Percentiles rank a stretch among this genome's conserved stretches.
phyloP scores from a whole-genome alignment of 2,329 filamentous ascomycete species.

The Hypoxylon sp. region DNA sequence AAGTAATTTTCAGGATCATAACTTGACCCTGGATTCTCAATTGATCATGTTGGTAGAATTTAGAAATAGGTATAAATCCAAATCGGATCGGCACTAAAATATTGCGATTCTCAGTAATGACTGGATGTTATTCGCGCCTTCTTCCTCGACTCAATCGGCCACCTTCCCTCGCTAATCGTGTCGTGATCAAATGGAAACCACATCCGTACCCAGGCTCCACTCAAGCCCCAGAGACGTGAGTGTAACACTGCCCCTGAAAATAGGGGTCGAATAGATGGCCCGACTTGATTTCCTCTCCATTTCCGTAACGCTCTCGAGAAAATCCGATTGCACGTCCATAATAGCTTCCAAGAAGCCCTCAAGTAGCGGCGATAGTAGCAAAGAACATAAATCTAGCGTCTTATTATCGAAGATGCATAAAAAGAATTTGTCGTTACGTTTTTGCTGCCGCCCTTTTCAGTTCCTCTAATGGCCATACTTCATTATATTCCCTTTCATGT shows the following conservation, averaged over 20 bases:
- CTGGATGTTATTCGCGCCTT: neutral
- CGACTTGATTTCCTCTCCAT: neutral
- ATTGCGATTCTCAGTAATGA: too few relatives aligned
- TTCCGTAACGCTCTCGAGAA: neutral
- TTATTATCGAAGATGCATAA: too few relatives aligned
- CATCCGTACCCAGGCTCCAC: neutral
- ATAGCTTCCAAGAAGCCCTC: neutral
- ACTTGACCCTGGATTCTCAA: neutral
- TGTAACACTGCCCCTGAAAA: conserved; percentile 3
- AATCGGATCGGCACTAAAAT: neutral
- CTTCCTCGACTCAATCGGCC: neutral
- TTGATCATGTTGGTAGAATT: neutral
- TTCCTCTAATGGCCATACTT: neutral
- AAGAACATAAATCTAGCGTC: neutral
- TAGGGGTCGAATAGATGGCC: neutral
- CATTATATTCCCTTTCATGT: neutral
- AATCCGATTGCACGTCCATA: neutral
- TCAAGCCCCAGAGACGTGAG: neutral
- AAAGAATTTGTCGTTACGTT: neutral
- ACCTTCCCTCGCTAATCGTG: neutral
- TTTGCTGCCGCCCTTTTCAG: neutral
- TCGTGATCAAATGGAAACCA: conserved; percentile 5
- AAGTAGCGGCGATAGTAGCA: neutral
- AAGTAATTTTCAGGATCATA: neutral
- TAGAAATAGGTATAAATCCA: neutral